Conservation (phyloP, 352 stramenopile genomes). For the Detonula confervacea region DNA sequence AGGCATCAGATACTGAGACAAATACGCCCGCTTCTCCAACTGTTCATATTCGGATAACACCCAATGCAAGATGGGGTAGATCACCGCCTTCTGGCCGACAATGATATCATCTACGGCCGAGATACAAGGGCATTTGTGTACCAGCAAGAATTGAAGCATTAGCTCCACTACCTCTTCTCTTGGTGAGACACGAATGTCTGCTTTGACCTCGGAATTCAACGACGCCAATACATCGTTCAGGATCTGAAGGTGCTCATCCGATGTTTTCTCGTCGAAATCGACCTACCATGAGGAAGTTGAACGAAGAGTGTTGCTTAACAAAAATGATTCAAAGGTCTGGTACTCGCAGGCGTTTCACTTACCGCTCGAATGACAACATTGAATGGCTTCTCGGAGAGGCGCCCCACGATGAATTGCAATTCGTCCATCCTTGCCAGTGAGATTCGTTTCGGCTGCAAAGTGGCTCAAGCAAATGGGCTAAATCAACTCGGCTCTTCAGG, state of each 20-base stretch:
- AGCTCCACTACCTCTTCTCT: conserved; percentile 85
- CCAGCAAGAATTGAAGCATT: conserved; percentile 91
- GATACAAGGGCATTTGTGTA: conserved; percentile 90
- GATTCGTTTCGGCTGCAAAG: background rate
- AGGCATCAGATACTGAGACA: conserved; percentile 91
- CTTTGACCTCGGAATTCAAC: conserved; percentile 85
- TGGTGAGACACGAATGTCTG: conserved; percentile 88
- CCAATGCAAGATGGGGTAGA: conserved; percentile 94
- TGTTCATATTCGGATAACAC: conserved; percentile 88
- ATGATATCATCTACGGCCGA: too few species aligned
- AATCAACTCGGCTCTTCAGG: too few species aligned
- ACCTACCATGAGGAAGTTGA: conserved; percentile 54
- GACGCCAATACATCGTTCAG: conserved; percentile 92
- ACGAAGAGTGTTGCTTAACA: background rate
- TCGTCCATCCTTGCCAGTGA: conserved; percentile 15
- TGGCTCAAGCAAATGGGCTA: too few species aligned
- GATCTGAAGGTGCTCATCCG: conserved; percentile 91
- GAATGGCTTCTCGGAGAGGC: conserved; percentile 41
- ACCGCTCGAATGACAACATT: conserved; percentile 42
- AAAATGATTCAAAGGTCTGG: too few species aligned
- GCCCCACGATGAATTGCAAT: conserved; percentile 46
- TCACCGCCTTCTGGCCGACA: conserved; percentile 88
- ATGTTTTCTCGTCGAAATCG: conserved; percentile 93
- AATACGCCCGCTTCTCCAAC: conserved; percentile 93
- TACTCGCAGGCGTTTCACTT: conserved; percentile 11